These are phyloP conservation scores for Leishmania aethiopica DNA, from an alignment of 208 protist species.

Conservation along the genomic window DNA sequence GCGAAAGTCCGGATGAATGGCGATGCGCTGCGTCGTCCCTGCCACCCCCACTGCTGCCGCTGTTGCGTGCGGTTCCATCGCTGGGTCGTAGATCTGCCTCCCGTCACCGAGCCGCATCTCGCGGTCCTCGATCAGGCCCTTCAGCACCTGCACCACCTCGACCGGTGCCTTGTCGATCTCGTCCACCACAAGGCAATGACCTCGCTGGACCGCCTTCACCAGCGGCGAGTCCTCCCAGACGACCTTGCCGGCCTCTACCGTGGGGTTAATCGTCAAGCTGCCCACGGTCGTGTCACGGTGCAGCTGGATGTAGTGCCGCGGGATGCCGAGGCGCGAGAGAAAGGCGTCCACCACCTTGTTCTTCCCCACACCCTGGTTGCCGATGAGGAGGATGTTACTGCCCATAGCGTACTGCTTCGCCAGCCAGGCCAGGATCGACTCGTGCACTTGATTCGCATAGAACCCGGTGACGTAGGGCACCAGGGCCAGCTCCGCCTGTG, in stretches of 20 bases:
- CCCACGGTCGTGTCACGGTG: conserved; percentile 95
- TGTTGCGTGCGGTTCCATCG: background rate
- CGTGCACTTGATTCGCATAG: conserved; percentile 88
- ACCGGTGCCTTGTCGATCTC: conserved; percentile 97
- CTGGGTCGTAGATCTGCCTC: conserved; percentile 52
- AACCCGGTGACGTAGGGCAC: conserved; percentile 91
- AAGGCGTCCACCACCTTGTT: conserved; percentile 96
- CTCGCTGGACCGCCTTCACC: conserved; percentile 89
- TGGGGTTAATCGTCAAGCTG: conserved; percentile 90
- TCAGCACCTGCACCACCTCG: conserved; percentile 92
- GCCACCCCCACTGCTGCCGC: background rate
- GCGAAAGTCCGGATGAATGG: conserved; percentile 81
- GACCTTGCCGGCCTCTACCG: conserved; percentile 85
- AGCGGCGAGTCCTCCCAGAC: conserved; percentile 94
- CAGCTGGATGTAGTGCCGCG: conserved; percentile 96
- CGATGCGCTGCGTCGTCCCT: conserved; percentile 31
- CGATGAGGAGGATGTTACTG: conserved; percentile 93
- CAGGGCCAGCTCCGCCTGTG: conserved; percentile 65
- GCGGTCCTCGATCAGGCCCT: conserved; percentile 87
- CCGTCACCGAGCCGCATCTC: conserved; percentile 88
- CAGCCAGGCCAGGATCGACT: conserved; percentile 83
- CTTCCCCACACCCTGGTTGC: conserved; percentile 96
- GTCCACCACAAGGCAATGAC: conserved; percentile 95
- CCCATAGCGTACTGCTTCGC: conserved; percentile 85
- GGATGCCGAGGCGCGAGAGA: conserved; percentile 80